Evolutionary conservation across 1,284 basidiomycete genomes (phyloP), one percentile per base, ranked within the genome.

Genomic region (Irpex sp.): DNA sequence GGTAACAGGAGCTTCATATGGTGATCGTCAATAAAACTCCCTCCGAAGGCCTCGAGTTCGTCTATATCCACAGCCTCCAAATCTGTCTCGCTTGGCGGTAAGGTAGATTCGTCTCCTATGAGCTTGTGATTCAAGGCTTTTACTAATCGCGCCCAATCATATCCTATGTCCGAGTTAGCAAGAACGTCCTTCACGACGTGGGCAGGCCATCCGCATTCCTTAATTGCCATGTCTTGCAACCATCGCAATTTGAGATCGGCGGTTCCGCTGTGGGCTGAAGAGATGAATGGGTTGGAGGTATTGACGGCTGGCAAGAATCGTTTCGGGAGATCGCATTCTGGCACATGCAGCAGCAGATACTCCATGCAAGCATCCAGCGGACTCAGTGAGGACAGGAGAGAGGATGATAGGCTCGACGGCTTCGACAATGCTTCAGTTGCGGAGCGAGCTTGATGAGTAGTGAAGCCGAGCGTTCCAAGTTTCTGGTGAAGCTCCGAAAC

Each of bases 151-250:
- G 77, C 76, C 82, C 83, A 82, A 73, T 78, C 77, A 67, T 82
- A 77, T 55, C 72, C 71, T 59, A 78, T 68, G 53, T 65, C 73
- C 47, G 71, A 69, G 66, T 78, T 72, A 6, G 69, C 67, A 57
- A 84, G 77, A 58, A 78, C 82, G 35, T 80, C 77, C 67, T 84
- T 85, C 14, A 95, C 91, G 8, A 83, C 78, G 62, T 88, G 84
- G 1, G 82, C 75, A 6, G 94, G 94, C 77, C 89, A 95, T 2
- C 94, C 95, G 48, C 89, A 91, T 69, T 91, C 84, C 69, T 93
- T 94, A 59, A 89, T 81, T 2, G 93, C 85, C 68, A 88, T 86
- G 59, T 97, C 93, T 64, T 89, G 84, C 1, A 90, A 76, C 96
- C 96, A 98, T 14, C 90, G 82, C 59, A 78, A 81, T 64, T 87